Conservation (phyloP, 495 filamentous ascomycete genomes). For the Cenococcum geophilum region DNA sequence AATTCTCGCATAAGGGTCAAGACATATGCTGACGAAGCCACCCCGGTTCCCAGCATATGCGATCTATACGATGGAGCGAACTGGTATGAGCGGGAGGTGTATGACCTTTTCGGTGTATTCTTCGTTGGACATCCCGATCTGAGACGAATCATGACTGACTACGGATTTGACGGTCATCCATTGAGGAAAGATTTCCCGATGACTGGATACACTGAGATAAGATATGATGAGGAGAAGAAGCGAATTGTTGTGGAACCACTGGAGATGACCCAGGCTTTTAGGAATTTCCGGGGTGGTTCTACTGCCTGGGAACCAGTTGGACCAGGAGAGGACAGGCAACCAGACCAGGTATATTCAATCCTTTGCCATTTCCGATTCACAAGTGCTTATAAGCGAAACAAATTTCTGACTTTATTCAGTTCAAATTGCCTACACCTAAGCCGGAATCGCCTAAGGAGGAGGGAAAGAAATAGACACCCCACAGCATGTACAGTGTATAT, state of each 20-base stretch:
- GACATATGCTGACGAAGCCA: slow-evolving; percentile 96
- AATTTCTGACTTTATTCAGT: slow-evolving; percentile 44
- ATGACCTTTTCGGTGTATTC: slow-evolving; percentile 97
- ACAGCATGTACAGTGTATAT: slow-evolving; percentile 30
- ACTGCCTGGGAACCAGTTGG: slow-evolving; percentile 89
- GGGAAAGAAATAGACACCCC: slow-evolving; percentile 72
- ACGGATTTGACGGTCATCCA: slow-evolving; percentile 97
- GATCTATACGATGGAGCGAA: slow-evolving; percentile 88
- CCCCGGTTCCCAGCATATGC: slow-evolving; percentile 85
- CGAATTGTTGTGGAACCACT: slow-evolving; percentile 95
- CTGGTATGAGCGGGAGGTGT: slow-evolving; percentile 98
- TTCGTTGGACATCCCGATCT: slow-evolving; percentile 94
- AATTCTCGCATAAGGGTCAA: slow-evolving; percentile 96
- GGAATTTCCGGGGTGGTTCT: slow-evolving; percentile 71
- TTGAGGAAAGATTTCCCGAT: slow-evolving; percentile 96
- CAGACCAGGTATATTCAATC: slow-evolving; percentile 55
- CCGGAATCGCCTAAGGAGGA: slow-evolving; percentile 86
- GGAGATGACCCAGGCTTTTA: slow-evolving; percentile 97
- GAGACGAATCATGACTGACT: slow-evolving; percentile 98
- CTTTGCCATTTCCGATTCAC: slow-evolving; percentile 14
- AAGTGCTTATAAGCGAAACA: background rate
- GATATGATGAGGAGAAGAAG: slow-evolving; percentile 99
- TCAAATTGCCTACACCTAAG: slow-evolving; percentile 92
- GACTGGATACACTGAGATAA: slow-evolving; percentile 96
- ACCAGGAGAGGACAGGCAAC: slow-evolving; percentile 67